Base-by-base conservation (phyloP, 352 stramenopile species). In the Halophytophthora polymorphica region DNA sequence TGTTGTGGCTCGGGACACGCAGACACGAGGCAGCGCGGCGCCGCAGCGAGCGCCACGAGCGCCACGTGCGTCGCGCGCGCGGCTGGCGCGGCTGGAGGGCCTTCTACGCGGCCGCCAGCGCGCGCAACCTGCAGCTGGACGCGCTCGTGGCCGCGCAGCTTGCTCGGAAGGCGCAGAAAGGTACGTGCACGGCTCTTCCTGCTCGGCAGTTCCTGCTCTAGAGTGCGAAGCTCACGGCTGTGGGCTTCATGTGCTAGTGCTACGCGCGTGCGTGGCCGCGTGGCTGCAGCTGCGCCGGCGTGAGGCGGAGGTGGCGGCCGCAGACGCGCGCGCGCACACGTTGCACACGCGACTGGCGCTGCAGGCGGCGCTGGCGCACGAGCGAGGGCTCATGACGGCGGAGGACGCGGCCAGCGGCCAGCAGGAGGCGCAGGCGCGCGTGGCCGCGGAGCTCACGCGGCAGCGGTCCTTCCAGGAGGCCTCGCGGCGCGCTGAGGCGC, bases 241-340 rank as follows among this genome's bases (percentile, higher is more conserved):
- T 6, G 23, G 40, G 31, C 2, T 31, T 43, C 17, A 43, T 33
- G 8, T 15, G 4, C 34, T n/a, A 73, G 69, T 64, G 36, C 25
- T 66, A 17, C 54, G 46, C 2, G 45, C 38, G 12, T 62, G 59
- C 21, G 25, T 73, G 40, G 37, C 50, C 19, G 66, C 59, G 39
- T 88, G 77, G 73, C 29, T 73, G 22, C 50, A 58, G 23, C 64
- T 75, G 31, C 76, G 72, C 45, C 69, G 70, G 0, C 73, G 69
- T 3, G 61, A 69, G 8, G 66, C 65, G 31, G 77, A 86, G 53
- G 52, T 73, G 8, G 58, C 57, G 1, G 65, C 63, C 11, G 74
- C 71, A 19, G 66, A 77, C 38, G 48, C 64, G 21, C 70, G 76
- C 1, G 56, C 80, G 18, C 60, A 52, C 21, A 43, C 64, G 34